Conservation (phyloP, 768 basidiomycete genomes). For the Daedalea quercina region DNA sequence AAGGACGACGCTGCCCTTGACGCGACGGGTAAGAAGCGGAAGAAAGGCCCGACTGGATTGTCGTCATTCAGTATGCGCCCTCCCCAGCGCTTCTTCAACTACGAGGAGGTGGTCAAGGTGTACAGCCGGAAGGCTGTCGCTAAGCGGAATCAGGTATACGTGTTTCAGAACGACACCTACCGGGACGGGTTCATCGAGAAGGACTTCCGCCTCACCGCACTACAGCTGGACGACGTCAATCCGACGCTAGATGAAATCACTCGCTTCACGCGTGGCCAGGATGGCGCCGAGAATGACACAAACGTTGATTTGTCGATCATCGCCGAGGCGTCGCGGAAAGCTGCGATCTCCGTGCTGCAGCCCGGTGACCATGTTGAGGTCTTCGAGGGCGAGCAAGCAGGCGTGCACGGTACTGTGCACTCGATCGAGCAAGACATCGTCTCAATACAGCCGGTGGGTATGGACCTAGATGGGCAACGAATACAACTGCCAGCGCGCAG, state of each 20-base stretch:
- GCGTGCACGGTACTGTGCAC: slow-evolving; percentile 88
- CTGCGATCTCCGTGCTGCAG: slow-evolving; percentile 90
- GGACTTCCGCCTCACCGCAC: slow-evolving; percentile 77
- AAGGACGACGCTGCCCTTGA: slow-evolving; percentile 66
- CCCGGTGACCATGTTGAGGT: slow-evolving; percentile 98
- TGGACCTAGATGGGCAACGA: slow-evolving; percentile 83
- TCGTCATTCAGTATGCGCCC: slow-evolving; percentile 63
- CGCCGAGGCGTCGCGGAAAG: slow-evolving; percentile 86
- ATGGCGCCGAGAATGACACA: slow-evolving; percentile 57
- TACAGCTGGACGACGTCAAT: slow-evolving; percentile 83
- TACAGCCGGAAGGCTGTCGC: slow-evolving; percentile 75
- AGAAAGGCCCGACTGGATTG: slow-evolving; percentile 46
- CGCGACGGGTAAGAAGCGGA: slow-evolving; percentile 59
- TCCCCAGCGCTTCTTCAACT: slow-evolving; percentile 88
- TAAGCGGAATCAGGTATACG: slow-evolving; percentile 66
- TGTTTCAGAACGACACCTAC: slow-evolving; percentile 92
- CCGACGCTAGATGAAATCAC: slow-evolving; percentile 97
- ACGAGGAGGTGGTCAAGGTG: slow-evolving; percentile 84
- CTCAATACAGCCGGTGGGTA: slow-evolving; percentile 68
- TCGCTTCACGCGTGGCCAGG: slow-evolving; percentile 73
- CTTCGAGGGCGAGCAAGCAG: slow-evolving; percentile 93
- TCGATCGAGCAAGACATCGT: slow-evolving; percentile 85
- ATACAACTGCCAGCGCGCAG: slow-evolving; percentile 82
- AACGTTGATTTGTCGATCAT: slow-evolving; percentile 87
- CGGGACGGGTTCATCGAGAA: slow-evolving; percentile 95